phyloP scores from a whole-genome alignment of 2,329 filamentous ascomycete species.

The Pezicula carpinea region DNA sequence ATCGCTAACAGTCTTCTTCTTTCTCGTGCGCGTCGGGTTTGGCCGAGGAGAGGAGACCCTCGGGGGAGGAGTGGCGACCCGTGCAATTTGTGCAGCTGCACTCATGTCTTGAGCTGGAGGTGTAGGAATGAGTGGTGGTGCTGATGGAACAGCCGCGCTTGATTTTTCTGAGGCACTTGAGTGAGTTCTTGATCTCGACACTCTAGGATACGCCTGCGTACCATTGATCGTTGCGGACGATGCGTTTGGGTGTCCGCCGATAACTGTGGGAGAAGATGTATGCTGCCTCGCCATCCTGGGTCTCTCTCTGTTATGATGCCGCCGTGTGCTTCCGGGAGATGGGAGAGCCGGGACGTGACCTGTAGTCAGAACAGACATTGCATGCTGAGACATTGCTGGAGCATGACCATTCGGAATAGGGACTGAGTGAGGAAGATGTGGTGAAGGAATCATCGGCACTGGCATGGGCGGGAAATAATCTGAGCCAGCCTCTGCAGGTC shows the following conservation, averaged over 20 bases:
- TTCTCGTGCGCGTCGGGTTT: constrained; percentile 35
- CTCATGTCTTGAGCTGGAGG: constrained; percentile 52
- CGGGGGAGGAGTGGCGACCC: constrained; percentile 37
- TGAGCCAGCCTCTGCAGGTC: constrained; percentile 63
- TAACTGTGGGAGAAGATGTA: constrained; percentile 74
- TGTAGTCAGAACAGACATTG: constrained; percentile 76
- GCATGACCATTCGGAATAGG: constrained; percentile 21
- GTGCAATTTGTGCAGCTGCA: constrained; percentile 34
- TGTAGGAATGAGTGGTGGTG: constrained; percentile 44
- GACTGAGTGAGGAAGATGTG: constrained; percentile 24
- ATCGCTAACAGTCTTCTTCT: constrained; percentile 48
- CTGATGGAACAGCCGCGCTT: constrained; percentile 36
- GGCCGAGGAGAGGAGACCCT: constrained; percentile 44
- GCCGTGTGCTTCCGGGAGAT: constrained; percentile 68
- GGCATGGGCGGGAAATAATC: constrained; percentile 82
- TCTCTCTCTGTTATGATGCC: constrained; percentile 52
- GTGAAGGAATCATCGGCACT: constrained; percentile 27
- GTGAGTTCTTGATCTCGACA: constrained; percentile 52
- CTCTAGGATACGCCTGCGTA: constrained; percentile 30
- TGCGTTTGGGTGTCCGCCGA: constrained; percentile 32
- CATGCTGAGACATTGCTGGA: constrained; percentile 42
- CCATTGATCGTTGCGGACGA: constrained; percentile 19
- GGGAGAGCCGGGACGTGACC: constrained; percentile 77
- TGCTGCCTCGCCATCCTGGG: constrained; percentile 65
- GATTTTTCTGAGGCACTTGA: constrained; percentile 50